Percentiles rank a stretch among this genome's conserved stretches.
These are phyloP conservation scores for Diplodia corticola DNA, from an alignment of 2,329 filamentous ascomycete species.

Conservation along the genomic window DNA sequence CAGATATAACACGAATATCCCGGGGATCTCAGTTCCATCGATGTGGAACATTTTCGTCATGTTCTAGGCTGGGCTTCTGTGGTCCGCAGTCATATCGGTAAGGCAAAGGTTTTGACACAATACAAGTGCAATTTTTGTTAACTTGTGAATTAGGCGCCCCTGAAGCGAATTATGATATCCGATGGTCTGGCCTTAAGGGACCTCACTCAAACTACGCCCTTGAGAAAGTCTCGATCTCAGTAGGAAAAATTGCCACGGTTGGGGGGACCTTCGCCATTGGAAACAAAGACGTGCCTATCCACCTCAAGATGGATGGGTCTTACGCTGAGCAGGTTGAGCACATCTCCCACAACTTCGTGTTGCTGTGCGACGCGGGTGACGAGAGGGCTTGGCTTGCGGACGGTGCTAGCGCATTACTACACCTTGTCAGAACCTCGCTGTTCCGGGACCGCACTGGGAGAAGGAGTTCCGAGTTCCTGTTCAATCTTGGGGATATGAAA, in stretches of 20 bases:
- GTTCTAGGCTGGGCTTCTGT: neutral
- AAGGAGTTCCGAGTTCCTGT: neutral
- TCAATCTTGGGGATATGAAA: neutral
- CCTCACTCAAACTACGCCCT: neutral
- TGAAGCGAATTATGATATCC: neutral
- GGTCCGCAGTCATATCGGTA: neutral
- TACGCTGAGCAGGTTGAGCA: neutral
- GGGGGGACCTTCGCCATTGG: neutral
- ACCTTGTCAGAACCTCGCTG: conserved; percentile 30
- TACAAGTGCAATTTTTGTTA: no score
- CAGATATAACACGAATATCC: no score
- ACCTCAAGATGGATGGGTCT: neutral
- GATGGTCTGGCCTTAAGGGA: neutral
- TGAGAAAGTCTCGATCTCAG: neutral
- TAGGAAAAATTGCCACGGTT: neutral
- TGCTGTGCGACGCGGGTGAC: conserved; percentile 30
- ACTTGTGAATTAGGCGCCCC: neutral
- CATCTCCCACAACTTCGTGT: conserved; percentile 28
- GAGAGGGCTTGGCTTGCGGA: conserved; percentile 41
- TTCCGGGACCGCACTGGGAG: neutral
- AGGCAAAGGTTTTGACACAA: neutral
- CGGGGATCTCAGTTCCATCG: neutral
- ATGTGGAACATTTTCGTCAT: neutral
- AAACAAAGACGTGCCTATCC: neutral
- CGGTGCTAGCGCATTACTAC: conserved; percentile 40